Percentiles rank a stretch among this genome's conserved stretches.
Evolutionary conservation across 345 rosid species (phyloP).

Genomic region (Stellera chamaejasme): DNA sequence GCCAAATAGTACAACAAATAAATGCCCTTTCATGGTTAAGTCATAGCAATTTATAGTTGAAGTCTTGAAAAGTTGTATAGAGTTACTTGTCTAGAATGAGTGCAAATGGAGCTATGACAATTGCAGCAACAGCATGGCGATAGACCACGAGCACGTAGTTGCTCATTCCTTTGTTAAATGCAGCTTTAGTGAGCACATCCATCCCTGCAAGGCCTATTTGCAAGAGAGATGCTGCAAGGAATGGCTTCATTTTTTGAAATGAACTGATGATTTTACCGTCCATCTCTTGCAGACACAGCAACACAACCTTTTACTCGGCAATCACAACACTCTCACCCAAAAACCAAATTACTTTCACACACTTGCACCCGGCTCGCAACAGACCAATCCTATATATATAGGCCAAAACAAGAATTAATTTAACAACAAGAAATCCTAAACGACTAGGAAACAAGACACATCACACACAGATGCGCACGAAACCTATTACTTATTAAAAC

Average conservation of each 20-base stretch:
- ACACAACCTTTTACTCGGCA: too few relatives aligned
- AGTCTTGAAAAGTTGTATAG: conserved; percentile 3
- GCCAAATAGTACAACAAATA: conserved; percentile 8
- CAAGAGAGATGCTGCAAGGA: conserved; percentile 50
- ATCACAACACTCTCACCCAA: too few relatives aligned
- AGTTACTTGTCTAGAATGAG: conserved; percentile 49
- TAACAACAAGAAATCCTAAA: too few relatives aligned
- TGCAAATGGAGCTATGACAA: conserved; percentile 75
- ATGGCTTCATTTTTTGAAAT: conserved; percentile 49
- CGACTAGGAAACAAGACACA: too few relatives aligned
- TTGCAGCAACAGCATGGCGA: conserved; percentile 72
- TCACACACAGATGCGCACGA: too few relatives aligned
- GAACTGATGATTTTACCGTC: not conserved
- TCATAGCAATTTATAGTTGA: not conserved
- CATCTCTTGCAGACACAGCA: too few relatives aligned
- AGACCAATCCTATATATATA: too few relatives aligned
- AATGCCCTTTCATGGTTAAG: not conserved
- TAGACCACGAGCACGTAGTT: conserved; percentile 76
- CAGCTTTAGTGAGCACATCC: conserved; percentile 78
- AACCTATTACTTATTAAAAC: too few relatives aligned
- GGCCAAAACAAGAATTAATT: too few relatives aligned
- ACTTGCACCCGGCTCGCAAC: too few relatives aligned
- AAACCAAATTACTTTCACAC: too few relatives aligned
- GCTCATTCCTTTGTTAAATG: conserved; percentile 76
- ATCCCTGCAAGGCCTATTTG: conserved; percentile 86